A percentile compares a stretch with the other conserved stretches of the same genome.
Conservation (phyloP, 495 filamentous ascomycete genomes). For the Penicillium tannophilum region DNA sequence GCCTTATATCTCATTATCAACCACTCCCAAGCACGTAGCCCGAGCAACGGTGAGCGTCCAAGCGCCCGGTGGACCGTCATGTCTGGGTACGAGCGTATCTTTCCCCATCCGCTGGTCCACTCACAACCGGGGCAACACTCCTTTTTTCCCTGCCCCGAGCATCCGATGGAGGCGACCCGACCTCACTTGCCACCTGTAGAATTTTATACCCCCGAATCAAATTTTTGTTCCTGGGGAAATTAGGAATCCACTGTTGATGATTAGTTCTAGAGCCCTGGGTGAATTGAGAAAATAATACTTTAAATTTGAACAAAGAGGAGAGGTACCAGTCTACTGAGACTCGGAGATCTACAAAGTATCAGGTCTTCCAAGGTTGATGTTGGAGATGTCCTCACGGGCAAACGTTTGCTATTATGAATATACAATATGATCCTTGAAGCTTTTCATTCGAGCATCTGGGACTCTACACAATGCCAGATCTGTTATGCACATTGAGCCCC, state of each 20-base stretch:
- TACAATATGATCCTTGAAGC: too few species aligned
- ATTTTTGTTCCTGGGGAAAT: slow-evolving; percentile 5
- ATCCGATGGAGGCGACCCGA: slow-evolving; percentile 20
- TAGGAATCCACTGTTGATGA: slow-evolving; percentile 5
- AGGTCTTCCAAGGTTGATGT: too few species aligned
- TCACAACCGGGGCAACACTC: slow-evolving; percentile 30
- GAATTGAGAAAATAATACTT: background rate
- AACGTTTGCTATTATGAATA: too few species aligned
- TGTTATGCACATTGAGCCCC: background rate
- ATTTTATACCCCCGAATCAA: background rate
- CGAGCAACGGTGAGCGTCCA: slow-evolving; percentile 29
- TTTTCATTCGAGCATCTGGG: too few species aligned
- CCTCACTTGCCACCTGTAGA: slow-evolving; percentile 6
- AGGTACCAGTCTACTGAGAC: too few species aligned
- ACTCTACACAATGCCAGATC: background rate
- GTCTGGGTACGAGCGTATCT: slow-evolving; percentile 28
- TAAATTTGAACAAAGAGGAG: background rate
- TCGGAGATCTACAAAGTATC: too few species aligned
- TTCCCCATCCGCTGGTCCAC: slow-evolving; percentile 27
- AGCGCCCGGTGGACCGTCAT: slow-evolving; percentile 22
- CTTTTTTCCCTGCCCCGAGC: slow-evolving; percentile 28
- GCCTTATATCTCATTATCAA: background rate
- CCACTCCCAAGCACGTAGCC: slow-evolving; percentile 13
- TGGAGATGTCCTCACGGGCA: too few species aligned
- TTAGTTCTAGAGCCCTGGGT: background rate